Conservation (phyloP, 306 rosid genomes). For the Crataegus laevigata region DNA sequence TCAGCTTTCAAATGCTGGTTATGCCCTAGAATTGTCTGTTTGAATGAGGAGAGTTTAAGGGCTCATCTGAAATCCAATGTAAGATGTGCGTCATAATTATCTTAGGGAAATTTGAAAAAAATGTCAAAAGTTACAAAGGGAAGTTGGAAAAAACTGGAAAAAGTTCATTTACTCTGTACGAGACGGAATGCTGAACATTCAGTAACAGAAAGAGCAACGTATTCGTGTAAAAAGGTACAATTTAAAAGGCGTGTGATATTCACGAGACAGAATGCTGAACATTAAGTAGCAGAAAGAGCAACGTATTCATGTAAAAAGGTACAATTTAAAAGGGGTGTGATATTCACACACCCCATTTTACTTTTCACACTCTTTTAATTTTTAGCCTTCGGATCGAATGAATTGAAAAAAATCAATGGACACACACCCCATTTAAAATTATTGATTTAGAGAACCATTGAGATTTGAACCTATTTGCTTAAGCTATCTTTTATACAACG, state of each 20-base stretch:
- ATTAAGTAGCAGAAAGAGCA: no score
- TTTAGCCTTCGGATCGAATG: no score
- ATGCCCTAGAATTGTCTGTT: conserved; percentile 80
- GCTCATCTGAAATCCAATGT: conserved; percentile 92
- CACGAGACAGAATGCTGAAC: no score
- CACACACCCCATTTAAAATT: background rate
- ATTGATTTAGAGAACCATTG: no score
- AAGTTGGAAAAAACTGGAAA: background rate
- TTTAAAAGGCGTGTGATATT: no score
- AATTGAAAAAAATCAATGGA: no score
- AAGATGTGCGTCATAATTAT: conserved; percentile 5
- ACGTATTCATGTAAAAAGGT: no score
- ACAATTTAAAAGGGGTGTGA: no score
- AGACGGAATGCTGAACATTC: background rate
- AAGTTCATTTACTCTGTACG: background rate
- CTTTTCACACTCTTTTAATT: no score
- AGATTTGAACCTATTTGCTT: no score
- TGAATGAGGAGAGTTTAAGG: conserved; percentile 67
- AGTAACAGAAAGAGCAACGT: background rate
- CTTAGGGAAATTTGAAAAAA: background rate
- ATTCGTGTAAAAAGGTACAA: background rate
- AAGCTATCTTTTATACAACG: background rate
- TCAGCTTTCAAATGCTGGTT: conserved; percentile 84
- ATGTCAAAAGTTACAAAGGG: background rate
- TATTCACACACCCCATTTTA: no score